Percentiles rank a stretch among this genome's conserved stretches.
Evolutionary conservation across 345 rosid genomes (phyloP).

Genomic region (Gossypium herbaceum): DNA sequence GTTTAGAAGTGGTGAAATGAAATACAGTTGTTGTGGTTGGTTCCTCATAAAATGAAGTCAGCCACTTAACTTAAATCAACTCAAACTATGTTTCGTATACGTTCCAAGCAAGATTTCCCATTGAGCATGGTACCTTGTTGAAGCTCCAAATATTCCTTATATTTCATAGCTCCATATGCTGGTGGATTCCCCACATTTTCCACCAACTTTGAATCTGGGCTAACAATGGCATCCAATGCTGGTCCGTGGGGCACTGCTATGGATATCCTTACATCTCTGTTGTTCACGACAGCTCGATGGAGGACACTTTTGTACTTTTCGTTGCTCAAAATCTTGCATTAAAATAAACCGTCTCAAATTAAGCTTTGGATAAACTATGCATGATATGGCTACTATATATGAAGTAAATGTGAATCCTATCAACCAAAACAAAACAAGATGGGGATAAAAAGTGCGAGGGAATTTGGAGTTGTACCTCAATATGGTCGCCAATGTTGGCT

Average conservation of each 20-base stretch:
- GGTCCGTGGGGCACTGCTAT: conserved; percentile 36
- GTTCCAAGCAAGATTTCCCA: conserved; percentile 36
- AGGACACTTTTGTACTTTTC: conserved; percentile 53
- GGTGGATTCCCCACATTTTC: conserved; percentile 15
- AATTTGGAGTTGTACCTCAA: conserved; percentile 34
- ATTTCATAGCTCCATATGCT: conserved; percentile 31
- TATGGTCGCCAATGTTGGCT: conserved; percentile 33
- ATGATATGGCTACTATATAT: too few relatives aligned
- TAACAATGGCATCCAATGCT: conserved; percentile 36
- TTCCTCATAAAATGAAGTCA: too few relatives aligned
- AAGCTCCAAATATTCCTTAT: conserved; percentile 31
- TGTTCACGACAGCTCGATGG: conserved; percentile 48
- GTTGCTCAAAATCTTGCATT: conserved; percentile 41
- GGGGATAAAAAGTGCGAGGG: background rate
- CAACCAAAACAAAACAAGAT: background rate
- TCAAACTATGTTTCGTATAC: background rate
- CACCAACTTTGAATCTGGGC: conserved; percentile 30
- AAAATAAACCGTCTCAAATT: background rate
- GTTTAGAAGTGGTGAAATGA: background rate
- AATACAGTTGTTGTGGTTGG: background rate
- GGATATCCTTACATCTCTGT: conserved; percentile 31
- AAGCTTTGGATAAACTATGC: too few relatives aligned
- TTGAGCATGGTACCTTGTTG: conserved; percentile 36
- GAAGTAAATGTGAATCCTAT: too few relatives aligned
- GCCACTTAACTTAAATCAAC: too few relatives aligned